Evolutionary conservation across 1,284 basidiomycete genomes (phyloP), one percentile per base, ranked within the genome.

Genomic region (Pseudozyma flocculosa): DNA sequence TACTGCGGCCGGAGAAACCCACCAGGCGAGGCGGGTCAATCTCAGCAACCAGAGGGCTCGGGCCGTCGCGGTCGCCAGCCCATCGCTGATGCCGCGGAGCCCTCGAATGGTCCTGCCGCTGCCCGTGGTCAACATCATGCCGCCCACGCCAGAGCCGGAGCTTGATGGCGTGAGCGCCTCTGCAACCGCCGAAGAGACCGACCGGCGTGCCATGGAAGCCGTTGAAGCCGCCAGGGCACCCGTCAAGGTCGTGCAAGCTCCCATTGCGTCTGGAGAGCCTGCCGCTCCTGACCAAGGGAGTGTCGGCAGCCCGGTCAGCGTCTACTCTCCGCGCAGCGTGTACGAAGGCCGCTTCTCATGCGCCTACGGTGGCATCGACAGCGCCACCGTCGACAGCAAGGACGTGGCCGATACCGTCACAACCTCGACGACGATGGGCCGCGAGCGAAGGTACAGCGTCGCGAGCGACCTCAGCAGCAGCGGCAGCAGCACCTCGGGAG

Each of bases 41-140:
- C 50, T 66, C 43, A 49, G 43, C n/a, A 50, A 50, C 30, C 63
- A 61, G 55, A 59, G 55, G n/a, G 47, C 45, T 29, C 57, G 64
- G 38, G 56, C 64, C 3, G 61, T 64, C 1, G 55, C 54, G 4
- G 59, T 70, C 14, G 55, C 58, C 13, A 70, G 68, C 39, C 68
- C 68, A 0, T 43, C 67, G 4, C 47, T 70, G 45, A 48, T 61
- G 26, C 45, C 47, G 4, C 53, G 47, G 15, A 70, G 65, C 38
- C 61, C 68, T 14, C 53, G 48, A 9, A 29, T 56, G 45, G 44
- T 37, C 7, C 50, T 44, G 4, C 54, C 58, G 24, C 54, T 59
- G 40, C 58, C 66, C 13, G 58, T 73, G 2, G 70, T 73, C 45
- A 71, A 67, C 43, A 63, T 73, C 41, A 73, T 73, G 70, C 70